phyloP scores from a whole-genome alignment of 2,329 filamentous ascomycete genomes.

The Dactylellina sp. region DNA sequence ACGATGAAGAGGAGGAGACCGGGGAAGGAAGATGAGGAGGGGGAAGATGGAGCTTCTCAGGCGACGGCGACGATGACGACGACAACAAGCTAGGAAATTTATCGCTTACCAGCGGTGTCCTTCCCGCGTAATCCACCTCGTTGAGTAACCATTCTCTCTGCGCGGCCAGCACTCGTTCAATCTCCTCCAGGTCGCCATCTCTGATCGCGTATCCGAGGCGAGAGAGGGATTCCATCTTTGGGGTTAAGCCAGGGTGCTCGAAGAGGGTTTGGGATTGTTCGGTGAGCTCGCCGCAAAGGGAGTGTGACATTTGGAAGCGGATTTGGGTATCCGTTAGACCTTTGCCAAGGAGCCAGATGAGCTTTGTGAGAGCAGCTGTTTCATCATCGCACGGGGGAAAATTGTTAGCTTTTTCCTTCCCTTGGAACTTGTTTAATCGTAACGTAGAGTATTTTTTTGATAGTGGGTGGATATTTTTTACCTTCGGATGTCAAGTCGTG shows the following conservation, averaged over 20 bases:
- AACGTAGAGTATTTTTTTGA: not conserved
- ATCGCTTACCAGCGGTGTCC: conserved; percentile 62
- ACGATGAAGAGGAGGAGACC: conserved; percentile 13
- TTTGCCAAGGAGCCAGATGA: conserved; percentile 83
- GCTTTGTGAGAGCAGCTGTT: conserved; percentile 84
- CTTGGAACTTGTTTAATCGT: too few relatives aligned
- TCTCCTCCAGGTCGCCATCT: conserved; percentile 72
- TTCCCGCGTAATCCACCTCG: conserved; percentile 63
- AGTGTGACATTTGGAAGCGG: conserved; percentile 76
- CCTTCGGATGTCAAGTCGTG: conserved; percentile 85
- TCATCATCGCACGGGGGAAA: too few relatives aligned
- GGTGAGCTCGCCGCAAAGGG: conserved; percentile 86
- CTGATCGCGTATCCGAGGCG: conserved; percentile 83
- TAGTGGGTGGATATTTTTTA: conserved; percentile 24
- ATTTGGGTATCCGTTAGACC: conserved; percentile 75
- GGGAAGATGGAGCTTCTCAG: conserved; percentile 14
- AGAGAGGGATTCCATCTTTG: conserved; percentile 75
- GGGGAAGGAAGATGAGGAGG: not conserved
- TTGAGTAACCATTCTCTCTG: conserved; percentile 61
- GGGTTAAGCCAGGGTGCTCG: conserved; percentile 75
- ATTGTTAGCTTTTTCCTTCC: conserved; percentile 1
- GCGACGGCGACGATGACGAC: conserved; percentile 5
- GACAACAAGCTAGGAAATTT: conserved; percentile 37
- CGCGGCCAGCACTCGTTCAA: conserved; percentile 60
- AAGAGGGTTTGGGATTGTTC: conserved; percentile 79